These are phyloP conservation scores for Kuraishia piskuri DNA, from an alignment of 805 yeast species.

Conservation along the genomic window DNA sequence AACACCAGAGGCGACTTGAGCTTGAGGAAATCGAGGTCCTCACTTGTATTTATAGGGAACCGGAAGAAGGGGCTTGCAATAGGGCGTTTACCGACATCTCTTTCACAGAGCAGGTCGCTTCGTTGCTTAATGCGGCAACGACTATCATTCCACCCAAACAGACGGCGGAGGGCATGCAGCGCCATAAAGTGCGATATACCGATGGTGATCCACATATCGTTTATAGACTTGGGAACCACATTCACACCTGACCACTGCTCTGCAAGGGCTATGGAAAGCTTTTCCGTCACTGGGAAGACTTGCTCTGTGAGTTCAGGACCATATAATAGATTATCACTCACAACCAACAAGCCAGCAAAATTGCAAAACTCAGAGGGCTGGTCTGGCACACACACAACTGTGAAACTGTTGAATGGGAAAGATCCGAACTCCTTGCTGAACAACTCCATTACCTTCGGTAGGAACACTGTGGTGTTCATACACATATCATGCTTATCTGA, in stretches of 20 bases:
- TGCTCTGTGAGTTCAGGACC: constrained; percentile 75
- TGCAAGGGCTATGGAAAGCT: constrained; percentile 62
- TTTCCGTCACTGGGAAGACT: constrained; percentile 58
- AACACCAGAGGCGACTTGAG: constrained; percentile 83
- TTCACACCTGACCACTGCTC: constrained; percentile 92
- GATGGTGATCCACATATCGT: constrained; percentile 83
- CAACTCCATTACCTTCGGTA: constrained; percentile 73
- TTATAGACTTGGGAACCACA: constrained; percentile 69
- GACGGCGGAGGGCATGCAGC: constrained; percentile 50
- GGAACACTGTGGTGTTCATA: constrained; percentile 64
- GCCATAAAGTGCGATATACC: constrained; percentile 87
- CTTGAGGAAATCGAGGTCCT: constrained; percentile 59
- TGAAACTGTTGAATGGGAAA: constrained; percentile 79
- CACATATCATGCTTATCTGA: constrained; percentile 52
- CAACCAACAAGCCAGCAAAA: constrained; percentile 67
- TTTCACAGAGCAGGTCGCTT: constrained; percentile 58
- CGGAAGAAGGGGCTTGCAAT: constrained; percentile 61
- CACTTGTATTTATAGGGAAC: constrained; percentile 49
- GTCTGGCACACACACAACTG: constrained; percentile 65
- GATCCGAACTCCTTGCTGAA: constrained; percentile 87
- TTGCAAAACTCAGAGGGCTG: constrained; percentile 40
- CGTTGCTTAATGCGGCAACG: constrained; percentile 59
- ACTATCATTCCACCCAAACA: constrained; percentile 82
- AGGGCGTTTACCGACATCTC: constrained; percentile 75
- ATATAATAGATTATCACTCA: constrained; percentile 56